phyloP scores from a whole-genome alignment of 805 yeast genomes.

The Priceomyces melissophilus region DNA sequence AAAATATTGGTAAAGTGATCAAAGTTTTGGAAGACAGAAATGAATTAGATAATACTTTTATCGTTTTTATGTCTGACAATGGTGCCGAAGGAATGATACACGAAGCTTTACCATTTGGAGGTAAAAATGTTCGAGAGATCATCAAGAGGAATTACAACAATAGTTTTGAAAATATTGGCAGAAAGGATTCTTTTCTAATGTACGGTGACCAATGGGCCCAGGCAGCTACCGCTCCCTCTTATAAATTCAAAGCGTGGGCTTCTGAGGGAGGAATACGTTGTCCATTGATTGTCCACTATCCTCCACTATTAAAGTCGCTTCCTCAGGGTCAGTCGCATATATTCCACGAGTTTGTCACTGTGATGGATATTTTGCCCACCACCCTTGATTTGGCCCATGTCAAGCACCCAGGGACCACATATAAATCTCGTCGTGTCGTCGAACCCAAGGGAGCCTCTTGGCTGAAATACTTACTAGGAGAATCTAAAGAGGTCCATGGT shows the following conservation, averaged over 20 bases:
- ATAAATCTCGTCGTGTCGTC: constrained; percentile 43
- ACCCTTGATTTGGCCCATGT: constrained; percentile 48
- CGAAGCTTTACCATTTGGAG: constrained; percentile 50
- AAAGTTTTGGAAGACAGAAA: constrained; percentile 37
- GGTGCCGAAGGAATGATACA: constrained; percentile 62
- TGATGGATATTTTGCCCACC: constrained; percentile 61
- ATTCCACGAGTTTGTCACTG: constrained; percentile 43
- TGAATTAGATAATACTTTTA: constrained; percentile 52
- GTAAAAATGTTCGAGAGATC: constrained; percentile 19
- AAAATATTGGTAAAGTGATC: constrained; percentile 48
- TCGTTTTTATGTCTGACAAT: constrained; percentile 61
- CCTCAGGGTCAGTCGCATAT: constrained; percentile 4
- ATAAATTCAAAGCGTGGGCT: constrained; percentile 55
- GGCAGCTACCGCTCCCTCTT: constrained; percentile 56
- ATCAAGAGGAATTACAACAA: constrained; percentile 41
- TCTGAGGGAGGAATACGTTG: constrained; percentile 60
- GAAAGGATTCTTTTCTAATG: constrained; percentile 45
- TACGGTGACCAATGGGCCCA: constrained; percentile 61
- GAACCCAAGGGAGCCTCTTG: constrained; percentile 46
- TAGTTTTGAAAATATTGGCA: constrained; percentile 46
- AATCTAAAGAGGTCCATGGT: constrained; percentile 29
- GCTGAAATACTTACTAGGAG: constrained; percentile 32
- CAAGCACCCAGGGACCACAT: constrained; percentile 38
- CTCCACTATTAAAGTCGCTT: constrained; percentile 22
- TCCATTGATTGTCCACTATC: constrained; percentile 49